Conservation (phyloP, 345 rosid species). For the Triadica sebifera region DNA sequence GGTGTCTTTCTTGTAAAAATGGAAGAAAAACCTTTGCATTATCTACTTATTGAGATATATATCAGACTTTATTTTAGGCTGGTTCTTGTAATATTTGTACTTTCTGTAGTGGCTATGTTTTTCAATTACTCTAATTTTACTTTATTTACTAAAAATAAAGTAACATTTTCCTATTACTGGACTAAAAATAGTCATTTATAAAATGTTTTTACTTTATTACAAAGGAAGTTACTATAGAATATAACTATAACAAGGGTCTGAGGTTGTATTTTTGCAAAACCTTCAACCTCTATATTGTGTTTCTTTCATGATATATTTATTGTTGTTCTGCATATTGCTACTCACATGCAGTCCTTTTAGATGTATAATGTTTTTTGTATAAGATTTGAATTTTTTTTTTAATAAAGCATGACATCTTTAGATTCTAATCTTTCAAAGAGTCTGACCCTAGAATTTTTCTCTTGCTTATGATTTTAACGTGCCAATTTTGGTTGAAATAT, state of each 20-base stretch:
- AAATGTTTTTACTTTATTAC: background rate
- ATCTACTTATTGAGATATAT: background rate
- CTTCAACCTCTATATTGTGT: background rate
- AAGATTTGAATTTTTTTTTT: background rate
- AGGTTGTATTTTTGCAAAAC: background rate
- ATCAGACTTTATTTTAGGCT: background rate
- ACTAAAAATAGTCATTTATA: no score
- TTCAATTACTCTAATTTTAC: background rate
- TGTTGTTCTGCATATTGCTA: background rate
- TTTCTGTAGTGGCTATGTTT: background rate
- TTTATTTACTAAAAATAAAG: no score
- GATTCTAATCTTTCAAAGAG: background rate
- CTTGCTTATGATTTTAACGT: background rate
- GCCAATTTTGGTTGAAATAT: background rate
- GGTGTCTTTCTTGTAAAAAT: background rate
- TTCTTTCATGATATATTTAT: no score
- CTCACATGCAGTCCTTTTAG: background rate
- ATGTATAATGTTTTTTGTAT: background rate
- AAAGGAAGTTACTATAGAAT: background rate
- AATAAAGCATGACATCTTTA: background rate
- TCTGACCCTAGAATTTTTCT: background rate
- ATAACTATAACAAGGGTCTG: background rate
- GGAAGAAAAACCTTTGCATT: background rate
- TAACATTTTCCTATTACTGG: no score
- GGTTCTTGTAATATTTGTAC: background rate